Conservation (phyloP, 305 asterid genomes). For the Rubia occidens region DNA sequence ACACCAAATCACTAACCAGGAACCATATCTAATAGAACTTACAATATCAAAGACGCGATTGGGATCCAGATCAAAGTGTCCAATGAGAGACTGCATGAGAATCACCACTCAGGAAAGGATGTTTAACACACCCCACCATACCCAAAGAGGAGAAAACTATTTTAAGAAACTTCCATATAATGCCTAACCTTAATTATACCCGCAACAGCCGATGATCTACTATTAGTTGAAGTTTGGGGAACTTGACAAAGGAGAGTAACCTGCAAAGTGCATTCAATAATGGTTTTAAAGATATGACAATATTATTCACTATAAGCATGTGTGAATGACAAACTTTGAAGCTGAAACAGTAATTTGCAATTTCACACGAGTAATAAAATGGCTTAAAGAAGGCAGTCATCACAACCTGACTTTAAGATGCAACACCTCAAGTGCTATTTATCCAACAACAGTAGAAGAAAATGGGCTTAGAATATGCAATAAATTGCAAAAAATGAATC, state of each 20-base stretch:
- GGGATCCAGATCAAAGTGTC: slow-evolving; percentile 98
- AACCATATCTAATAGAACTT: slow-evolving; percentile 28
- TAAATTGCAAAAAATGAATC: background rate
- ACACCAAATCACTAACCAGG: slow-evolving; percentile 6
- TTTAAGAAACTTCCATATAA: slow-evolving; percentile 15
- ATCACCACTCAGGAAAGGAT: slow-evolving; percentile 26
- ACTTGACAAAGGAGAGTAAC: slow-evolving; percentile 89
- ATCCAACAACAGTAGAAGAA: background rate
- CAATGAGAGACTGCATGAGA: slow-evolving; percentile 83
- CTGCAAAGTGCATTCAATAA: slow-evolving; percentile 33
- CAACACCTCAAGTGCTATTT: background rate
- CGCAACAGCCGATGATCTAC: slow-evolving; percentile 67
- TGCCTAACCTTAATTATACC: slow-evolving; percentile 78
- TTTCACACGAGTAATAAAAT: background rate
- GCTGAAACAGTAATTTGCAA: background rate
- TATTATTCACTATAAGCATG: slow-evolving; percentile 12
- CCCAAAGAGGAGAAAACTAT: background rate
- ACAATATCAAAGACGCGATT: slow-evolving; percentile 97
- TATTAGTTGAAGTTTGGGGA: slow-evolving; percentile 52
- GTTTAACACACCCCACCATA: slow-evolving; percentile 15
- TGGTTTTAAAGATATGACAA: slow-evolving; percentile 12
- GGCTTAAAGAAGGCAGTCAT: background rate
- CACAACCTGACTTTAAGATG: background rate
- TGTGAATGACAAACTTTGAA: background rate
- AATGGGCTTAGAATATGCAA: background rate